Conservation (phyloP, 345 rosid genomes). For the Linum lewisii region DNA sequence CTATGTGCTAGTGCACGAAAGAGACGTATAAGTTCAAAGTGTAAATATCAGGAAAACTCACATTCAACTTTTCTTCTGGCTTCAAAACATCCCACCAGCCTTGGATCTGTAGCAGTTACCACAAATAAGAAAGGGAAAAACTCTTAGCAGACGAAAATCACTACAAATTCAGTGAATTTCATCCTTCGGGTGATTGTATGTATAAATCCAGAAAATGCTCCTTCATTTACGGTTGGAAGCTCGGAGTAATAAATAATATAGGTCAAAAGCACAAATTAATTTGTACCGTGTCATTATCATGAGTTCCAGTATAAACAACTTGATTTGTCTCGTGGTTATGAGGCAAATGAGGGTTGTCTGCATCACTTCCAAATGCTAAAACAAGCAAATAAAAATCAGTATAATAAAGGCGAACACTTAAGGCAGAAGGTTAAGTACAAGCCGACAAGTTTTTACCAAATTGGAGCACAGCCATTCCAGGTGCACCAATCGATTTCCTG, state of each 20-base stretch:
- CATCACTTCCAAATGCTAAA: constrained; percentile 75
- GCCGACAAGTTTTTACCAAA: constrained; percentile 44
- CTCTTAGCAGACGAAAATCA: not conserved
- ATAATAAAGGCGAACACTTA: not conserved
- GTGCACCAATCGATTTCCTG: constrained; percentile 85
- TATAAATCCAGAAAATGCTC: not conserved
- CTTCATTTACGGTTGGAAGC: constrained; percentile 1
- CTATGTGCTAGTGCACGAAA: not conserved
- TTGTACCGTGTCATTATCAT: constrained; percentile 86
- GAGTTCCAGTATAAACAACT: constrained; percentile 97
- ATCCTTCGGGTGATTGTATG: not conserved
- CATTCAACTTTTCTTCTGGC: constrained; percentile 58
- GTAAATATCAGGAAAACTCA: constrained; percentile 23
- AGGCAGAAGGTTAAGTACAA: not conserved
- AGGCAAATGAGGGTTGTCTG: constrained; percentile 85
- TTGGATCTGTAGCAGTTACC: constrained; percentile 31
- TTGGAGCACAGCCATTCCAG: constrained; percentile 97
- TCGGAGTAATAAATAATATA: not conserved
- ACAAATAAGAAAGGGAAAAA: not conserved
- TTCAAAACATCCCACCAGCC: constrained; percentile 81
- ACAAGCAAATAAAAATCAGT: constrained; percentile 7
- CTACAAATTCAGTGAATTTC: not conserved
- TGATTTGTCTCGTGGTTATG: constrained; percentile 86
- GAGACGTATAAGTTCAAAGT: not conserved
- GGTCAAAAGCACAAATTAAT: constrained; percentile 3